These are phyloP conservation scores for Umbelopsis sp. DNA, from an alignment of 192 early-diverging fungal genomes.

Conservation along the genomic window DNA sequence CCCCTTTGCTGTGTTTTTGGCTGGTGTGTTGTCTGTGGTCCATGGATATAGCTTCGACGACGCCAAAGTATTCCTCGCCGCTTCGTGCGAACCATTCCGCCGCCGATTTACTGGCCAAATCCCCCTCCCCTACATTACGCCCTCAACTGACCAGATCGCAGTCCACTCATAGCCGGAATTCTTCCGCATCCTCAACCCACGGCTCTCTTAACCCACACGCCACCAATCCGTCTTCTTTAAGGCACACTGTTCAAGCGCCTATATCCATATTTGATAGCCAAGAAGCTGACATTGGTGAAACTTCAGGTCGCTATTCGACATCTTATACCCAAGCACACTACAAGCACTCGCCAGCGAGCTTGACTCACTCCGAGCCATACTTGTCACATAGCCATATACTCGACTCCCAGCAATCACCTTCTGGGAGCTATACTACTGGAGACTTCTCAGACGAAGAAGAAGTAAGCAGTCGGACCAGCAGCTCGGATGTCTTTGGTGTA, in stretches of 20 bases:
- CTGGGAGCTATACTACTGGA: conserved; percentile 1
- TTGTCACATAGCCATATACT: neutral
- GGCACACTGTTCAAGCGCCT: neutral
- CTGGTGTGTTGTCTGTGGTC: neutral
- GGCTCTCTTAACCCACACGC: neutral
- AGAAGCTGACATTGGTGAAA: conserved; percentile 17
- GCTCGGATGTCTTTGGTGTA: conserved; percentile 11
- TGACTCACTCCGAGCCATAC: conserved; percentile 7
- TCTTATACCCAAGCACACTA: neutral
- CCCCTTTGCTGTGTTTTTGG: conserved; percentile 4
- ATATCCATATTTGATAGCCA: conserved; percentile 4
- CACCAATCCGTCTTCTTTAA: conserved; percentile 8
- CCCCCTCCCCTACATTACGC: neutral
- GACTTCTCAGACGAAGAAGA: conserved; percentile 11
- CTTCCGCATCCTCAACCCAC: conserved; percentile 11
- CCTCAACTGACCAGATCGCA: conserved; percentile 16
- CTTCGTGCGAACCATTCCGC: conserved; percentile 17
- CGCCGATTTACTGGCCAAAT: conserved; percentile 5
- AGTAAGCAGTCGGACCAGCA: conserved; percentile 10
- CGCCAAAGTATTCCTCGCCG: conserved; percentile 7
- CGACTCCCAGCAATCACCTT: neutral
- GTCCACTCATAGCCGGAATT: conserved; percentile 13
- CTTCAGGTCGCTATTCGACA: conserved; percentile 1
- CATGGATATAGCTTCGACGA: conserved; percentile 14
- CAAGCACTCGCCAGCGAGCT: neutral